Evolutionary conservation across 2,329 filamentous ascomycete genomes (phyloP), one percentile per base, ranked within the genome.

Genomic region (Zalaria obscura): DNA sequence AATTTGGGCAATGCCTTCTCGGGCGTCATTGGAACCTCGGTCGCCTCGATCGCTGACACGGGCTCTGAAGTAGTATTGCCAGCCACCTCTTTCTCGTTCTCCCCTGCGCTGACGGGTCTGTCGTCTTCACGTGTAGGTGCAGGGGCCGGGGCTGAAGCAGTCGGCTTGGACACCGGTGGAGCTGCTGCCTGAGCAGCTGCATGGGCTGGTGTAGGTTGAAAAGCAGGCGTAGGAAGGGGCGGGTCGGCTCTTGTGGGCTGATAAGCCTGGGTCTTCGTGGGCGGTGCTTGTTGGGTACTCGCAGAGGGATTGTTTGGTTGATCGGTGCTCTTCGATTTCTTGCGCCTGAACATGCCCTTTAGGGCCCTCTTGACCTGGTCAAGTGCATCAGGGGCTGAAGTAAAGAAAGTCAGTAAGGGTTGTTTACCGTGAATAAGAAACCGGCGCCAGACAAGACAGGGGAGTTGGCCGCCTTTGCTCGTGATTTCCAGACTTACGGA

Each of bases 331-430:
- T 46, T 42, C n/a, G 40, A 27, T 36, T 49, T 51, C 27, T 47
- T 50, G 31, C 46, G 40, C 39, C 46, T 49, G 42, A 56, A 53
- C 34, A 56, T 46, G 41, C 48, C 47, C 36, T 54, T 52, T 40
- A 56, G 48, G 18, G 48, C 48, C 35, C 48, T 49, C 47, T 54
- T 55, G 38, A 56, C 42, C 34, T 47, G 47, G 38, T 42, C 43
- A 41, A 48, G 33, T 11, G 48, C 47, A 41, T 53, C 49, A 35
- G 51, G 50, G 38, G 49, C 50, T 52, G 41, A 39, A 31, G 29
- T 7, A 32, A n/a, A 32, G n/a, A 7, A n/a, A 32, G 29, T n/a
- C 7, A 7, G n/a, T 32, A n/a, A n/a, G 29, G 29, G 29, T 7
- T 32, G n/a, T 32, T 32, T 7, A n/a, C n/a, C 7, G n/a, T 32